A percentile compares a stretch with the other conserved stretches of the same genome.
Evolutionary conservation across 1,139 yeast species (phyloP).

Genomic region (Hyphopichia buzzinii): DNA sequence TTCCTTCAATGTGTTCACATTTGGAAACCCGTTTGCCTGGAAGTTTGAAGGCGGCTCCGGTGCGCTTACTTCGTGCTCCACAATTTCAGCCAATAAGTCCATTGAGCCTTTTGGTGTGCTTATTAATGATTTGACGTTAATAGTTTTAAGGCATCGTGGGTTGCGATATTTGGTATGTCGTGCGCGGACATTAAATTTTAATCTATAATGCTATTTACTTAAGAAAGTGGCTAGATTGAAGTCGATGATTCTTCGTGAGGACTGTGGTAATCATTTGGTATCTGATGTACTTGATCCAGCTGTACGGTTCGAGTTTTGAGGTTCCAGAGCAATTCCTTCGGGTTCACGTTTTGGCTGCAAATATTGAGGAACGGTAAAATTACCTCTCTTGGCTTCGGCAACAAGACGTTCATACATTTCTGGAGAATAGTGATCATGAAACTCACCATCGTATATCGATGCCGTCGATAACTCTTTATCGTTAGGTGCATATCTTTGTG

Average conservation of each 20-base stretch:
- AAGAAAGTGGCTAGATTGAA: too few relatives aligned
- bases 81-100: constrained; percentile 76
- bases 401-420: neutral
- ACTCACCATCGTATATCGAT: neutral
- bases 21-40: constrained; percentile 43
- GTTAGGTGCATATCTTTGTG: constrained; percentile 2
- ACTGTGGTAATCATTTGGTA: too few relatives aligned
- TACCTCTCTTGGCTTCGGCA: constrained; percentile 1
- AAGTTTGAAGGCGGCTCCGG: constrained; percentile 31
- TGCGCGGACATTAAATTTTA: too few relatives aligned
- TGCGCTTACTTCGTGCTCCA: constrained; percentile 56
- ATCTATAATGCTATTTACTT: too few relatives aligned
- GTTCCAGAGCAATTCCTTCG: too few relatives aligned
- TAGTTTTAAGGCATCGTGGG: too few relatives aligned
- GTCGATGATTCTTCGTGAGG: too few relatives aligned
- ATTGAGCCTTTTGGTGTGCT: too few relatives aligned
- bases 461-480: neutral
- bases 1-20: constrained; percentile 22
- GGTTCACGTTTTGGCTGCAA: neutral
- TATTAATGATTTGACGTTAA: too few relatives aligned
- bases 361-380: constrained; percentile 1
- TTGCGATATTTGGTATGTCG: too few relatives aligned
- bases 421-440: neutral
- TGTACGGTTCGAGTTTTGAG: too few relatives aligned
- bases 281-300: too few relatives aligned